phyloP scores from a whole-genome alignment of 345 rosid genomes.

The Bruguiera parviflora region DNA sequence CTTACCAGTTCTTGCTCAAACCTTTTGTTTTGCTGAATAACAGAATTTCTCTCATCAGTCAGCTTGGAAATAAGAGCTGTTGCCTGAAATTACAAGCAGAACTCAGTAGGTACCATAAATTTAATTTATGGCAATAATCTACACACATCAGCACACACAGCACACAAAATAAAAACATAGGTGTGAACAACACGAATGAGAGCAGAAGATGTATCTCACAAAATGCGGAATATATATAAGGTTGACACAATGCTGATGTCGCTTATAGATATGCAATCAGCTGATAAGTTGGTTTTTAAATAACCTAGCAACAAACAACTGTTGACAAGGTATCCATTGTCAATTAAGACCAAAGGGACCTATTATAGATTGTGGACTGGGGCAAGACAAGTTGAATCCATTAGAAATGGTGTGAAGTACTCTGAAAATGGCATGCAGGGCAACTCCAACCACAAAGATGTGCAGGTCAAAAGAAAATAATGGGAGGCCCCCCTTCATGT shows the following conservation, averaged over 20 bases:
- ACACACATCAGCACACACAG: background rate
- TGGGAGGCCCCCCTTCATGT: no score
- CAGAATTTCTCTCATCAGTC: slow-evolving; percentile 52
- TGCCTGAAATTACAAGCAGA: slow-evolving; percentile 42
- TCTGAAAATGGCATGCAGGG: no score
- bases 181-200: background rate
- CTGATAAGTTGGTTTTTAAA: background rate
- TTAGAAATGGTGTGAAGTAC: no score
- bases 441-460: no score
- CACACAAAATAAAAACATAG: background rate
- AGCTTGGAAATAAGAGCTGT: slow-evolving; percentile 49
- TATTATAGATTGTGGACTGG: no score
- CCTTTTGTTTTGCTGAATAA: slow-evolving; percentile 41
- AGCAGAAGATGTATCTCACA: background rate
- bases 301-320: background rate
- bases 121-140: background rate
- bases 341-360: no score
- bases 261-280: background rate
- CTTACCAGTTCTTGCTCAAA: slow-evolving; percentile 72
- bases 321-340: background rate
- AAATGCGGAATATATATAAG: background rate
- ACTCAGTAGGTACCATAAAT: background rate
- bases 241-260: background rate
- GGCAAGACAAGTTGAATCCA: no score
- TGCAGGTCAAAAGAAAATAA: no score